Evolutionary conservation across 441 rosid species (phyloP).

Genomic region (Gossypium davidsonii): DNA sequence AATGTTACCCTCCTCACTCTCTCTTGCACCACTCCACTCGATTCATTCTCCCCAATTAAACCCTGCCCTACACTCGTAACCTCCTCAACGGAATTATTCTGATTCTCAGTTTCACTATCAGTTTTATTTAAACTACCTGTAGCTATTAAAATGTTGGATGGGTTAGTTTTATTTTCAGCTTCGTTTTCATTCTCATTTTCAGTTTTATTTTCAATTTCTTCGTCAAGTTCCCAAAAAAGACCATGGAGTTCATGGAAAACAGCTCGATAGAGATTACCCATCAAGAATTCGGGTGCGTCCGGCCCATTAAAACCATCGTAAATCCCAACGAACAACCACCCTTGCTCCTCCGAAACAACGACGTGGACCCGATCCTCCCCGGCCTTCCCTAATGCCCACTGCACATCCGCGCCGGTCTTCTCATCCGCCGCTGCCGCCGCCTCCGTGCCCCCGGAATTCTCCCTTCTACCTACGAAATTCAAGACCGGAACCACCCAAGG

Average conservation of each 20-base stretch:
- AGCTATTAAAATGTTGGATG: conserved; percentile 15
- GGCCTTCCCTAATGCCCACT: conserved; percentile 96
- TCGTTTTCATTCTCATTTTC: conserved; percentile 24
- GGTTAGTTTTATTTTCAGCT: conserved; percentile 14
- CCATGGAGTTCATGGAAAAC: conserved; percentile 79
- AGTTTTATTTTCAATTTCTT: conserved; percentile 23
- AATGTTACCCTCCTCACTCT: conserved; percentile 49
- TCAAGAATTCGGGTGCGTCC: conserved; percentile 91
- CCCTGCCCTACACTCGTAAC: conserved; percentile 13
- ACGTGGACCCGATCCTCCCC: conserved; percentile 97
- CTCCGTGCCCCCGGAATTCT: conserved; percentile 31
- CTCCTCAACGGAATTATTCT: conserved; percentile 19
- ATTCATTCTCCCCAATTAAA: conserved; percentile 21
- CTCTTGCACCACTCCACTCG: conserved; percentile 24
- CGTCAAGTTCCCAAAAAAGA: conserved; percentile 84
- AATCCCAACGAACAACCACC: conserved; percentile 93
- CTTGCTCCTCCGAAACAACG: conserved; percentile 93
- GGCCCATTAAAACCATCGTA: conserved; percentile 95
- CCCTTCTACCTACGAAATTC: conserved; percentile 57
- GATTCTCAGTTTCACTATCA: conserved; percentile 15
- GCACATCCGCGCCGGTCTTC: conserved; percentile 48
- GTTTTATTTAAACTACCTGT: conserved; percentile 13
- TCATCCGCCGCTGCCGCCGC: conserved; percentile 17
- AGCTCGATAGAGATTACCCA: conserved; percentile 92
- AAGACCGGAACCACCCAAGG: conserved; percentile 94